Conservation (phyloP, 2,329 filamentous ascomycete genomes). For the Metarhizium humberi region DNA sequence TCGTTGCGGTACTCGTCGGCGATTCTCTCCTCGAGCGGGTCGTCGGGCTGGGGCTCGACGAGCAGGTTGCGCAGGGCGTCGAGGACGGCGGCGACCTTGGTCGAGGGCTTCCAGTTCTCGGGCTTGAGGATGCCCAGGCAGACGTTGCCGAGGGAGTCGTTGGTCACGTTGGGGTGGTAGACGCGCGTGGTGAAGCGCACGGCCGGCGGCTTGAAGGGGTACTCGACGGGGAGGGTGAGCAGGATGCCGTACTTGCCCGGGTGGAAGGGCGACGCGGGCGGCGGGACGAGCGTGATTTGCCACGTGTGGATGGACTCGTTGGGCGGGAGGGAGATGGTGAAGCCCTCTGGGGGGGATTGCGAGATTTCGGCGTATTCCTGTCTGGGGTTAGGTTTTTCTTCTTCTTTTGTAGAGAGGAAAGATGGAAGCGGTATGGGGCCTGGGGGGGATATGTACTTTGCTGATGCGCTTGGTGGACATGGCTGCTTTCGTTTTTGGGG, state of each 20-base stretch:
- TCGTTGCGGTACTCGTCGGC: slow-evolving; percentile 74
- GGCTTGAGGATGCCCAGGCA: slow-evolving; percentile 75
- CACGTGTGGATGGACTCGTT: slow-evolving; percentile 42
- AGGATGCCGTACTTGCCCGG: slow-evolving; percentile 67
- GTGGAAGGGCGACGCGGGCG: slow-evolving; percentile 36
- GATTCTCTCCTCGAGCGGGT: slow-evolving; percentile 79
- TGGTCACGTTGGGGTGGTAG: slow-evolving; percentile 92
- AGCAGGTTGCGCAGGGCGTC: slow-evolving; percentile 68
- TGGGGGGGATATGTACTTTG: slow-evolving; percentile 23
- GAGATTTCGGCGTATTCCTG: slow-evolving; percentile 47
- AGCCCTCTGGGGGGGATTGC: slow-evolving; percentile 35
- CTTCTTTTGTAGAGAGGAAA: neutral
- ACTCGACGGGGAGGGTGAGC: slow-evolving; percentile 65
- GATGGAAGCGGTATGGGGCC: neutral
- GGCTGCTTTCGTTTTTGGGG: slow-evolving; percentile 3
- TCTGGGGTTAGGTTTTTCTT: neutral
- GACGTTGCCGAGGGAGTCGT: slow-evolving; percentile 77
- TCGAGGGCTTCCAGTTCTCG: slow-evolving; percentile 88
- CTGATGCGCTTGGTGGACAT: slow-evolving; percentile 37
- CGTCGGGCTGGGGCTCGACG: slow-evolving; percentile 75
- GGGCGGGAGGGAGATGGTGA: slow-evolving; percentile 34
- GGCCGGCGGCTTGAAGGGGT: slow-evolving; percentile 81
- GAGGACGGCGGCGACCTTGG: slow-evolving; percentile 66
- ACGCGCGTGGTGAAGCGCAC: slow-evolving; percentile 80
- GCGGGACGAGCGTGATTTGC: slow-evolving; percentile 39